Conservation (phyloP, 768 basidiomycete species). For the Rhodosporidiobolus sp. region DNA sequence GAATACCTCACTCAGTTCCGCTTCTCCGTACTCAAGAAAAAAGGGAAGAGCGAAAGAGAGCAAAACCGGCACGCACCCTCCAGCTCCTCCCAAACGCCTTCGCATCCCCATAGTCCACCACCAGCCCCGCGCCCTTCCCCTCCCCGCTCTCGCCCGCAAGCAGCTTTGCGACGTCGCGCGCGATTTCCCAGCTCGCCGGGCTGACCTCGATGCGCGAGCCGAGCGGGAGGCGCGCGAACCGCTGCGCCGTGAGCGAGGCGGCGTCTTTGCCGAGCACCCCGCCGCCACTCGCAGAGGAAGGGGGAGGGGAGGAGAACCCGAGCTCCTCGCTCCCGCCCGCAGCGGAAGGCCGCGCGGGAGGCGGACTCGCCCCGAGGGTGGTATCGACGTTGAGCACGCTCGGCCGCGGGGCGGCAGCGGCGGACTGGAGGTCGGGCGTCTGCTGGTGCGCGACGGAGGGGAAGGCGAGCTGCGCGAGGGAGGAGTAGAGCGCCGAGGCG, state of each 20-base stretch:
- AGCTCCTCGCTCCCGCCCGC: slow-evolving; percentile 40
- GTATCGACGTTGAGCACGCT: slow-evolving; percentile 26
- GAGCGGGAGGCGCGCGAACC: slow-evolving; percentile 65
- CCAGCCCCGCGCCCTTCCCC: slow-evolving; percentile 57
- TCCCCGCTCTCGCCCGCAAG: slow-evolving; percentile 51
- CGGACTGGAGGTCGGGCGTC: neutral
- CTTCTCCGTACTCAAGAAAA: neutral
- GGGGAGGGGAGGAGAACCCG: slow-evolving; percentile 45
- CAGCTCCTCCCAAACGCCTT: slow-evolving; percentile 69
- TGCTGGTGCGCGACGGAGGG: slow-evolving; percentile 1
- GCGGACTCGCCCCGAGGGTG: slow-evolving; percentile 49
- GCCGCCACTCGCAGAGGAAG: slow-evolving; percentile 44
- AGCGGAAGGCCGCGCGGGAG: slow-evolving; percentile 61
- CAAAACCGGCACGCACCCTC: slow-evolving; percentile 59
- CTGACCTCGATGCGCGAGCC: slow-evolving; percentile 80
- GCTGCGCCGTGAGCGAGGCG: slow-evolving; percentile 57
- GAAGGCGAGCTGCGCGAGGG: slow-evolving; percentile 33
- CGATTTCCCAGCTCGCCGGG: slow-evolving; percentile 65
- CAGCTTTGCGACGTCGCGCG: slow-evolving; percentile 65
- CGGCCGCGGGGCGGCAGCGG: neutral
- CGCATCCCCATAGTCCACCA: slow-evolving; percentile 85
- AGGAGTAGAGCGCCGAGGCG: slow-evolving; percentile 53
- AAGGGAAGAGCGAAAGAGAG: neutral
- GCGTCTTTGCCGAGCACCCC: neutral
- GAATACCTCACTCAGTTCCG: neutral